These are phyloP conservation scores for Balansia obtecta DNA, from an alignment of 2,329 filamentous ascomycete species.

Conservation along the genomic window DNA sequence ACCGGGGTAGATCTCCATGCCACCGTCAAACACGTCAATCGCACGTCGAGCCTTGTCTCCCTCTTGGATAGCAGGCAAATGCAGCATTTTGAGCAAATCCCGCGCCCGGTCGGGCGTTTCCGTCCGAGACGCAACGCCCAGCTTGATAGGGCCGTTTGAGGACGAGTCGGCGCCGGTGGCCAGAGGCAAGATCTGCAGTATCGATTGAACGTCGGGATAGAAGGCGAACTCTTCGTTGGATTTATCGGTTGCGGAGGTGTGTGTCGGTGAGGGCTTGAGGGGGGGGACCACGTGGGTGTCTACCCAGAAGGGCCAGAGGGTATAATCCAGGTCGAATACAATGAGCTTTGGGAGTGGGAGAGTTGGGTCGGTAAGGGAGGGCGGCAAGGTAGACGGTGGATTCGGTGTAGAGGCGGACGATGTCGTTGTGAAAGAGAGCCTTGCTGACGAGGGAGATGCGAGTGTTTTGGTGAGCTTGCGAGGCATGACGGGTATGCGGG, in stretches of 20 bases:
- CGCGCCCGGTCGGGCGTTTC: conserved; percentile 65
- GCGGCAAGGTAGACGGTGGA: conserved; percentile 15
- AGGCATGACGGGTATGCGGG: conserved; percentile 13
- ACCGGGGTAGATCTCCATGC: conserved; percentile 58
- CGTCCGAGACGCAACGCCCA: conserved; percentile 74
- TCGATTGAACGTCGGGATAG: conserved; percentile 55
- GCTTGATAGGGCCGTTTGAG: conserved; percentile 20
- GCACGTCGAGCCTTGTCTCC: conserved; percentile 29
- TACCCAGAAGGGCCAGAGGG: conserved; percentile 97
- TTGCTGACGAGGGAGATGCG: conserved; percentile 3
- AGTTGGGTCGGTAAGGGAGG: conserved; percentile 34
- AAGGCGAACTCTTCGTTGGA: conserved; percentile 57
- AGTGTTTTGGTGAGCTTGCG: conserved; percentile 20
- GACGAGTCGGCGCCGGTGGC: conserved; percentile 25
- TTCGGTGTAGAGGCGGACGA: not conserved
- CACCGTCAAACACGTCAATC: conserved; percentile 47
- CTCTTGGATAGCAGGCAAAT: conserved; percentile 30
- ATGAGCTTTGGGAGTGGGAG: conserved; percentile 70
- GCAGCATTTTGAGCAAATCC: conserved; percentile 66
- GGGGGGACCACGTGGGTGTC: conserved; percentile 81
- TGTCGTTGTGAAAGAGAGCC: conserved; percentile 1
- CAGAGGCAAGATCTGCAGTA: conserved; percentile 38
- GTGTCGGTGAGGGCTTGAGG: conserved; percentile 36
- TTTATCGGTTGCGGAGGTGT: conserved; percentile 36
- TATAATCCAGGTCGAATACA: conserved; percentile 95